Percentiles rank a stretch among this genome's conserved stretches.
Conservation (phyloP, 768 basidiomycete genomes). For the Zangia roseola region DNA sequence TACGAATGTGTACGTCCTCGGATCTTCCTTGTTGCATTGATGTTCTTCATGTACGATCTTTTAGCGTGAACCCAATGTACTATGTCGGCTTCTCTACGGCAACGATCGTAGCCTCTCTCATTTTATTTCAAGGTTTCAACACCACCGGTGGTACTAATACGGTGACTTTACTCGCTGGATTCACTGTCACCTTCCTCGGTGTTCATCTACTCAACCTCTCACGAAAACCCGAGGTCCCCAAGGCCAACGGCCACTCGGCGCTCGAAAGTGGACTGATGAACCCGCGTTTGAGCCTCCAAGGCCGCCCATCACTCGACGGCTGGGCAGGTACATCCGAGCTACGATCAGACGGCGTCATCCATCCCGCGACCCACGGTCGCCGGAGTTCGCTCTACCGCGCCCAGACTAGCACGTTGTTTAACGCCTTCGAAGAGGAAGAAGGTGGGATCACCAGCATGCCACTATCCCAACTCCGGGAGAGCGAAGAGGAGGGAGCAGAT, state of each 20-base stretch:
- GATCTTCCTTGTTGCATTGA: background rate
- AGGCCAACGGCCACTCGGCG: conserved; percentile 46
- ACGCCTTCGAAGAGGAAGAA: conserved; percentile 62
- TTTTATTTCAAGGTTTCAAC: conserved; percentile 97
- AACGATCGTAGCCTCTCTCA: conserved; percentile 90
- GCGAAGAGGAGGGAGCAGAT: conserved; percentile 54
- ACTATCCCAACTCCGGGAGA: conserved; percentile 63
- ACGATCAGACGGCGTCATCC: conserved; percentile 22
- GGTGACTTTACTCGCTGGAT: conserved; percentile 84
- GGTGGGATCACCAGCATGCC: conserved; percentile 39
- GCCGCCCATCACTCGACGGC: conserved; percentile 76
- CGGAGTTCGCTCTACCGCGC: conserved; percentile 64
- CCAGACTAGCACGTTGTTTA: conserved; percentile 69
- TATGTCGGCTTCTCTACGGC: conserved; percentile 95
- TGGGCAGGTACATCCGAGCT: conserved; percentile 50
- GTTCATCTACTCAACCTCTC: conserved; percentile 93
- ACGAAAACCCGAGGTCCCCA: conserved; percentile 50
- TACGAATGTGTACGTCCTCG: conserved; percentile 83
- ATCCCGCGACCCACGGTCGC: conserved; percentile 53
- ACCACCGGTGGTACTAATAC: conserved; percentile 81
- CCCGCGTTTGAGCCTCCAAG: conserved; percentile 77
- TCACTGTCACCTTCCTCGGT: conserved; percentile 91
- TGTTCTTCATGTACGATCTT: background rate
- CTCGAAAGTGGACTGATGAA: conserved; percentile 71
- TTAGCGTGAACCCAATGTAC: conserved; percentile 95